Evolutionary conservation across 2,329 filamentous ascomycete species (phyloP), one percentile per base, ranked within the genome.

Genomic region (Colletotrichum aenigma): DNA sequence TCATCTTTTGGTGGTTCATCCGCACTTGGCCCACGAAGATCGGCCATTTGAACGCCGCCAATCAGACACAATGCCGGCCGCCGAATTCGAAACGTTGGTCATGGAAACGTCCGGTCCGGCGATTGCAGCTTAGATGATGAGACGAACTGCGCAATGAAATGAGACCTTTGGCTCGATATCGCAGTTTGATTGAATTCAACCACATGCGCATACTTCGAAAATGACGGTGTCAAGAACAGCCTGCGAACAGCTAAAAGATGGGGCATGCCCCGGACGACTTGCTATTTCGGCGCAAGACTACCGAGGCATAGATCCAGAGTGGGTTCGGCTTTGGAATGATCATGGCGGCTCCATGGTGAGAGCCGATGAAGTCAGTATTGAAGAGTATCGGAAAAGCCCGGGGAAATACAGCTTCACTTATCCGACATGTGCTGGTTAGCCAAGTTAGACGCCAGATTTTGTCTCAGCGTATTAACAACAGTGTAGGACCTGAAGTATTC

Each of bases 341-440:
- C 77, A 82, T 55, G 82, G 82, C n/a, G 74, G 77, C 16, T 77
- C 77, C 7, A 79, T 83, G 66, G 70, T 78, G 6, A 77, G 80
- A 18, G 80, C 81, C 1, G 81, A 83, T 26, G 75, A 82, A 66
- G 77, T 83, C 7, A 80, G 74, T 7, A 71, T 83, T 9, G 80
- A 82, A 12, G 76, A 81, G 32, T 82, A 81, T 62, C 78, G 79
- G 16, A 38, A 77, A 32, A 77, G 76, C 12, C 80, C 81, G 3
- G 74, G 71, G 38, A 79, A 78, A 38, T 81, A 83, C 75, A 82
- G 79, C 62, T 83, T 83, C 56, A 80, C 79, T 3, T 81, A 83
- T 65, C 79, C 81, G 15, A 82, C 79, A 28, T 81, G 71, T 24
- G 6, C 34, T 58, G 78, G 78, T 76, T 77, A 62, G 78, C 77